Conservation (phyloP, 2,329 filamentous ascomycete genomes). For the Annulohypoxylon truncatum region DNA sequence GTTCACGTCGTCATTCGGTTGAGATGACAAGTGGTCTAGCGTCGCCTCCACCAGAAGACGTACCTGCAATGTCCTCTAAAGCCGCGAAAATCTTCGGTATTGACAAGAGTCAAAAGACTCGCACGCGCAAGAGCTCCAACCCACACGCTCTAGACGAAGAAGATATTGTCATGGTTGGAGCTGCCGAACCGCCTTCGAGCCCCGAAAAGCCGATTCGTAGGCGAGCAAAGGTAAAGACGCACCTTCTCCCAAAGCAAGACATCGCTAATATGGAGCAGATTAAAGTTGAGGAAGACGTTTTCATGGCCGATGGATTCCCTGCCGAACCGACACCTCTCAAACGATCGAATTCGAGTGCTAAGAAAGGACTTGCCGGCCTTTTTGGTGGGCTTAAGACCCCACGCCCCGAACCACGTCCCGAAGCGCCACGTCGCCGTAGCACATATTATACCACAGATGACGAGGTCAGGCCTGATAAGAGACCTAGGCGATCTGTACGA, state of each 20-base stretch:
- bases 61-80: conserved; percentile 75
- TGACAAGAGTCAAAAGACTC: conserved; percentile 56
- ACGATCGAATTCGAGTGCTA: conserved; percentile 71
- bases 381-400: conserved; percentile 67
- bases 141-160: conserved; percentile 57
- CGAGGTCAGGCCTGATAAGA: conserved; percentile 56
- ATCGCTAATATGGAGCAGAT: conserved; percentile 41
- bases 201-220: conserved; percentile 61
- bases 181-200: conserved; percentile 53
- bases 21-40: conserved; percentile 73
- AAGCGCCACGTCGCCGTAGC: conserved; percentile 62
- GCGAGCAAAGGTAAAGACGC: conserved; percentile 60
- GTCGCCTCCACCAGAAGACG: conserved; percentile 78
- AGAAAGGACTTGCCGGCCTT: conserved; percentile 70
- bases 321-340: conserved; percentile 65
- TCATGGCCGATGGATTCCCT: conserved; percentile 65
- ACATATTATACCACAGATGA: conserved; percentile 64
- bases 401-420: conserved; percentile 57
- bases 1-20: conserved; percentile 75
- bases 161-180: conserved; percentile 60
- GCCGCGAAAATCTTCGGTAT: conserved; percentile 81
- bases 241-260: background rate
- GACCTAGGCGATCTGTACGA: conserved; percentile 51
- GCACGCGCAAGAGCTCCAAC: conserved; percentile 61
- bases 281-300: conserved; percentile 62